Evolutionary conservation across 2,329 filamentous ascomycete species (phyloP).

Genomic region (Cladophialophora yegresii): DNA sequence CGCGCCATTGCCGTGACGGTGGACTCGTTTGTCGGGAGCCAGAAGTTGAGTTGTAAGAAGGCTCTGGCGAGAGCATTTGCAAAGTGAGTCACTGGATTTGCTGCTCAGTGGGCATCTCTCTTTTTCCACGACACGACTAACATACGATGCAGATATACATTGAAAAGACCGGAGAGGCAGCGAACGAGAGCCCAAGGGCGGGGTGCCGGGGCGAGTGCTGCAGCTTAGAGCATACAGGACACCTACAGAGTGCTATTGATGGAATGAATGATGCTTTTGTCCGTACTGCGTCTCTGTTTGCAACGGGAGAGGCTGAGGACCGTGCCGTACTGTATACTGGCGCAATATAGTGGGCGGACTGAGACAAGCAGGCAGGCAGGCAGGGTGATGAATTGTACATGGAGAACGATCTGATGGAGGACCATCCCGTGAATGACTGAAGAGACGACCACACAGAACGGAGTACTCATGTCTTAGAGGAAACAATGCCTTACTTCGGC

Average conservation of each 20-base stretch:
- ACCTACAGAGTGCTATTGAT: background rate
- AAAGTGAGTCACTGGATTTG: slow-evolving; percentile 70
- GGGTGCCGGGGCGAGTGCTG: background rate
- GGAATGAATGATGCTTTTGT: background rate
- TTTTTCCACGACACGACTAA: slow-evolving; percentile 7
- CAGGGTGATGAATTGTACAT: background rate
- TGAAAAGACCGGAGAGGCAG: slow-evolving; percentile 26
- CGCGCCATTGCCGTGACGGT: slow-evolving; percentile 96
- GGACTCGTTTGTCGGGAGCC: slow-evolving; percentile 91
- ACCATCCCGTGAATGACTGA: background rate
- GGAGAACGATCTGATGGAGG: background rate
- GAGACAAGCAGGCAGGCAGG: background rate
- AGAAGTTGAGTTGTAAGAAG: slow-evolving; percentile 98
- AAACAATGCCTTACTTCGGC: background rate
- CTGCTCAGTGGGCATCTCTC: background rate
- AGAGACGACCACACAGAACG: background rate
- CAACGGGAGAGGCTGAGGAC: background rate
- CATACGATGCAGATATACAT: slow-evolving; percentile 29
- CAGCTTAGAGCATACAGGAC: background rate
- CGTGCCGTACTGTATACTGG: background rate
- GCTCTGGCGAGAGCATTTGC: slow-evolving; percentile 90
- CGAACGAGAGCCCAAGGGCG: background rate
- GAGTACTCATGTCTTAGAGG: background rate
- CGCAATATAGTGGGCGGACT: background rate
- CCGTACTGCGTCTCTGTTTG: background rate